Evolutionary conservation across 1,284 basidiomycete genomes (phyloP).

Genomic region (Cryptococcus jaspeensis): DNA sequence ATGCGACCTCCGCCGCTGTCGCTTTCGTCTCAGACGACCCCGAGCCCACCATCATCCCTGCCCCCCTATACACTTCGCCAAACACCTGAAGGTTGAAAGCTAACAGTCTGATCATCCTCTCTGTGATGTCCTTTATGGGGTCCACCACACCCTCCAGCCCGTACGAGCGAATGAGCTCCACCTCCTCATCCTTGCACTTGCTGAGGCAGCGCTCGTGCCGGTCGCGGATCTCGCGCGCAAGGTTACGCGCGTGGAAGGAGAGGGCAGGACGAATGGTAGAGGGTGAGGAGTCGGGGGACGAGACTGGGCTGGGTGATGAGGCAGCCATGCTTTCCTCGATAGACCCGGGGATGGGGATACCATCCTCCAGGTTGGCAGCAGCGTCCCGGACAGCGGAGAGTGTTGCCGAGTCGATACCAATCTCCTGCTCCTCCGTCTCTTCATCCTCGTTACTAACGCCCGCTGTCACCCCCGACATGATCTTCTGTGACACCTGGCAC

Average conservation of each 20-base stretch:
- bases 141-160: slow-evolving; percentile 20
- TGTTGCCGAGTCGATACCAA: too few species aligned
- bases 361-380: too few species aligned
- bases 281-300: background rate
- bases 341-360: background rate
- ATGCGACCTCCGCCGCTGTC: too few species aligned
- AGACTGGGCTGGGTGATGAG: background rate
- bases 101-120: slow-evolving; percentile 26
- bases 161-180: slow-evolving; percentile 7
- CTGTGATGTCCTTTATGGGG: slow-evolving; percentile 22
- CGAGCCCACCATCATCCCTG: slow-evolving; percentile 33
- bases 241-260: background rate
- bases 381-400: too few species aligned
- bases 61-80: slow-evolving; percentile 20
- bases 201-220: slow-evolving; percentile 6
- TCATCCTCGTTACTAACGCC: slow-evolving; percentile 1
- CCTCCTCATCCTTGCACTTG: slow-evolving; percentile 8
- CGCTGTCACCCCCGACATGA: background rate
- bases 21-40: background rate
- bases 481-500: slow-evolving; percentile 2
- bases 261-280: background rate
- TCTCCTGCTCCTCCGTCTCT: background rate
- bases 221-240: slow-evolving; percentile 4
- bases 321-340: background rate
- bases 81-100: slow-evolving; percentile 36